A percentile compares a stretch with the other conserved stretches of the same genome.
These are phyloP conservation scores for Sugiyamaella novakii DNA, from an alignment of 1,139 yeast species.

Conservation along the genomic window DNA sequence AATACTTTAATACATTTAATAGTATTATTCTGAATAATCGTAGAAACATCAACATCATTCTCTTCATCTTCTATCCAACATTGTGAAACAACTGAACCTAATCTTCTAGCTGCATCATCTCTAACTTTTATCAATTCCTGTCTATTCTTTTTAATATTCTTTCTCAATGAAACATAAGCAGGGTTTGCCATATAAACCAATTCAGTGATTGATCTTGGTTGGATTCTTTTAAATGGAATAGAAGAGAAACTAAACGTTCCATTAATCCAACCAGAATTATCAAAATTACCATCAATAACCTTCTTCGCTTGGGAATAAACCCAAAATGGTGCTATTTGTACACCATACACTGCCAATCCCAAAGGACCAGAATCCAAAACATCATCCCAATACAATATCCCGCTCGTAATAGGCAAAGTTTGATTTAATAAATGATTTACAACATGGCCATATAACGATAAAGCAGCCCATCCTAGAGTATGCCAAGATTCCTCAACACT, in stretches of 20 bases:
- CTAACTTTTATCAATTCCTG: constrained; percentile 19
- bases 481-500: constrained; percentile 12
- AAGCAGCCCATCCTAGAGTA: constrained; percentile 25
- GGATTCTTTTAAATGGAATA: constrained; percentile 20
- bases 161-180: constrained; percentile 14
- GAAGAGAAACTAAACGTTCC: constrained; percentile 8
- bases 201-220: constrained; percentile 19
- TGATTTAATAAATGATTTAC: constrained; percentile 36
- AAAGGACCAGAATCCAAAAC: constrained; percentile 32
- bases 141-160: constrained; percentile 16
- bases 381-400: constrained; percentile 42
- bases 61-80: constrained; percentile 14
- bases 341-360: constrained; percentile 33
- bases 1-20: constrained; percentile 9
- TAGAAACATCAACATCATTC: not conserved
- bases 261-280: constrained; percentile 6
- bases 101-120: constrained; percentile 26
- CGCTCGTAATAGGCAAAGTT: constrained; percentile 40
- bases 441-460: constrained; percentile 31
- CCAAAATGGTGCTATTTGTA: constrained; percentile 35
- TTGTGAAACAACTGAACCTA: constrained; percentile 22
- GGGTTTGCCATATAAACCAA: constrained; percentile 24
- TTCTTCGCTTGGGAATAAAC: constrained; percentile 8
- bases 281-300: constrained; percentile 12
- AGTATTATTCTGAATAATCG: not conserved